Conservation (phyloP, 2,329 filamentous ascomycete species). For the Drechmeria coniospora region DNA sequence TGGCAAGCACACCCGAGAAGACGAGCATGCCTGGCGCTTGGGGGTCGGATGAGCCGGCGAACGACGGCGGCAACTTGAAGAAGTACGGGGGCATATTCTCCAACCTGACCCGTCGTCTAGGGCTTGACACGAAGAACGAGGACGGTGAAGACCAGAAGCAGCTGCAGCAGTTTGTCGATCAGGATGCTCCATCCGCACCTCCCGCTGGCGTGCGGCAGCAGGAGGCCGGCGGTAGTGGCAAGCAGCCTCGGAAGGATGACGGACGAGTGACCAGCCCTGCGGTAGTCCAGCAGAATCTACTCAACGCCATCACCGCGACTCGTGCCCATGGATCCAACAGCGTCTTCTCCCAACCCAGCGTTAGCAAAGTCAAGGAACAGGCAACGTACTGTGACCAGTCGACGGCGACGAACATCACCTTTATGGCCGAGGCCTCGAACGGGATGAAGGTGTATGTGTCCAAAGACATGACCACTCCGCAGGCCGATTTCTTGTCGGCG, state of each 20-base stretch:
- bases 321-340: constrained; percentile 58
- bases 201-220: no score
- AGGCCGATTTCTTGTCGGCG: constrained; percentile 38
- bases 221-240: constrained; percentile 1
- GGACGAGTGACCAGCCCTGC: constrained; percentile 44
- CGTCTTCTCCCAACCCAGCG: constrained; percentile 58
- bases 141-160: constrained; percentile 27
- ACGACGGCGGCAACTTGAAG: constrained; percentile 17
- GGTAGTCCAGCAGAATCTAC: constrained; percentile 52
- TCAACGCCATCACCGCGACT: constrained; percentile 65
- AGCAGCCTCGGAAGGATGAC: constrained; percentile 21
- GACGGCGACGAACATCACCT: constrained; percentile 56
- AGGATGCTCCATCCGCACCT: constrained; percentile 9
- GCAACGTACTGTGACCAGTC: constrained; percentile 73
- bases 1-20: constrained; percentile 23
- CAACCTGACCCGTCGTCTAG: constrained; percentile 50
- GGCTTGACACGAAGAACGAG: constrained; percentile 39
- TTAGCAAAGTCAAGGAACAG: constrained; percentile 64
- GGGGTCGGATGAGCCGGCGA: constrained; percentile 32
- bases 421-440: constrained; percentile 53
- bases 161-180: constrained; percentile 26
- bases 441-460: constrained; percentile 62
- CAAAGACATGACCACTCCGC: constrained; percentile 32
- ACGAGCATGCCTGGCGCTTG: constrained; percentile 62
- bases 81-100: constrained; percentile 49